Percentiles rank a stretch among this genome's conserved stretches.
phyloP scores from a whole-genome alignment of 306 rosid genomes.

The Fragaria ananassa region DNA sequence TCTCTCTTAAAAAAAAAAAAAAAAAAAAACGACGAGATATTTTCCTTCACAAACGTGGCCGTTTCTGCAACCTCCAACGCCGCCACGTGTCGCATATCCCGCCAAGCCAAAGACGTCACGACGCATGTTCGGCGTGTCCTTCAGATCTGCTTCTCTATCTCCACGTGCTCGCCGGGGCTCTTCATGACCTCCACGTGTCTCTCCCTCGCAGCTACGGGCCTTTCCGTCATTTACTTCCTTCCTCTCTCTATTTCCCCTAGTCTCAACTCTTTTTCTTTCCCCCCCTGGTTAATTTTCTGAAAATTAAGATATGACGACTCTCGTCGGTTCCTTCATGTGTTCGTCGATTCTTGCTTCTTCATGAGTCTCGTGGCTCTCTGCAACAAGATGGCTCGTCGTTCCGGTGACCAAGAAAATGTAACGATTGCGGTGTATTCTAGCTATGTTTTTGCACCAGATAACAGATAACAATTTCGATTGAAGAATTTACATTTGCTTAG shows the following conservation, averaged over 20 bases:
- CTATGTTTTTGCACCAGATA: no score
- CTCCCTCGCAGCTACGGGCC: neutral
- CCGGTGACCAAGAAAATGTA: conserved; percentile 22
- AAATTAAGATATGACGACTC: neutral
- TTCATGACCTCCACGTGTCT: conserved; percentile 40
- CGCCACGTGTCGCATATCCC: conserved; percentile 40
- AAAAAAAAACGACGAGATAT: neutral
- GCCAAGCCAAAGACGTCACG: conserved; percentile 19
- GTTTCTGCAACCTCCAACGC: neutral
- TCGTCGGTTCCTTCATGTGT: neutral
- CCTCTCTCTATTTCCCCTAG: no score
- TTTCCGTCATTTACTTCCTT: conserved; percentile 15
- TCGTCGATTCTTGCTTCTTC: neutral
- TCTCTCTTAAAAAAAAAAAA: neutral
- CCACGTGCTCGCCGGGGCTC: conserved; percentile 33
- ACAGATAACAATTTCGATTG: neutral
- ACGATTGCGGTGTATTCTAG: neutral
- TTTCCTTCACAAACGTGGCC: conserved; percentile 25
- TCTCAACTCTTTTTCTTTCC: neutral
- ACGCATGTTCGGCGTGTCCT: conserved; percentile 34
- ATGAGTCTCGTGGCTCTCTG: neutral
- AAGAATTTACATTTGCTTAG: no score
- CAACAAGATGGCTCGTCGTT: neutral
- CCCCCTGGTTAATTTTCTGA: neutral
- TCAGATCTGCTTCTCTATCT: conserved; percentile 2